Evolutionary conservation across 208 protist species (phyloP), one percentile per base, ranked within the genome.

Genomic region (Acanthamoeba sp.): DNA sequence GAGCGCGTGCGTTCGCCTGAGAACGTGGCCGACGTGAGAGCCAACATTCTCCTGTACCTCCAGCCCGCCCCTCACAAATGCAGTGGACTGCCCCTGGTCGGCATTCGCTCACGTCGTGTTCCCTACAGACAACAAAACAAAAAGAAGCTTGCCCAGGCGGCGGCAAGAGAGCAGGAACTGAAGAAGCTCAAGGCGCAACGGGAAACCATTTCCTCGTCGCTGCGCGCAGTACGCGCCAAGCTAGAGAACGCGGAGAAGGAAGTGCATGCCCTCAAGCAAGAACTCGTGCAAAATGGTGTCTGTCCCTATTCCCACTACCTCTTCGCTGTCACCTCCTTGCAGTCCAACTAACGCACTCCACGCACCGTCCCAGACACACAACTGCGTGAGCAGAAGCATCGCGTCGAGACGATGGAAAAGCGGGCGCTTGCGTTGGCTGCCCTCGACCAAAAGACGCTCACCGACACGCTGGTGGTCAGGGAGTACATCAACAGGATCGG

Each of bases 391-490:
- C 66, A 76, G 40, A 76, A 38, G 66, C 7, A 29, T 12, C 66
- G 66, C 5, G 66, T 76, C 0, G 66, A 76, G 32, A 14, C 32
- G 7, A 4, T 38, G 66, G 66, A 76, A 76, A 76, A 76, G 32
- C 66, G 66, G 0, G 66, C 66, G 24, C 66, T 76, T 29, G 34
- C 32, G 34, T 24, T 76, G 7, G 66, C 66, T 20, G 66, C 66
- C 32, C 66, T 76, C 32, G 66, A 76, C 66, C 66, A 76, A 36
- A 76, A 76, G 66, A 76, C 34, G 32, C 66, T 76, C 34, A 76
- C 66, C 16, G 66, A 76, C 34, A 42, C 66, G n/a, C 34, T 76
- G 29, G 66, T 76, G 66, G n/a, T 76, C 16, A 76, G 22, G n/a
- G 66, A 76, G 66, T 76, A 76, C 66, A 76, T 76, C 34, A 76